Evolutionary conservation across 129 eudicot genomes (phyloP).

Genomic region (Lonicera japonica): DNA sequence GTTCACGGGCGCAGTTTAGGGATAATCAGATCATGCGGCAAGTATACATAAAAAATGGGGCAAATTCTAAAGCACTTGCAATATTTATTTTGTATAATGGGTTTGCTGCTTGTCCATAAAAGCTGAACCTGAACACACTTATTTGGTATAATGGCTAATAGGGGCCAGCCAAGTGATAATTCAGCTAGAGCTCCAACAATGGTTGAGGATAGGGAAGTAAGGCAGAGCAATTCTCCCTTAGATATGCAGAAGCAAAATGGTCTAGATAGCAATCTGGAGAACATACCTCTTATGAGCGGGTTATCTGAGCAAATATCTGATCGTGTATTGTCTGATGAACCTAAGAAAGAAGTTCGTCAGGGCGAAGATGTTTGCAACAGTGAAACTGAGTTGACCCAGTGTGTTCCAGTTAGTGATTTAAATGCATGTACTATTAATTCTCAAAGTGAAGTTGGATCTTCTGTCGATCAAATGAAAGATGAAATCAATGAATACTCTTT

Average conservation of each 20-base stretch:
- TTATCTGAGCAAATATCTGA: too few species aligned
- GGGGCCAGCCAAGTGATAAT: constrained; percentile 25
- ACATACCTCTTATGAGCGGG: too few species aligned
- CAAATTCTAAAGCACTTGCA: neutral
- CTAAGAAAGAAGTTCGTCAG: constrained; percentile 7
- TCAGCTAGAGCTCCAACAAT: constrained; percentile 24
- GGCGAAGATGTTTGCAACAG: constrained; percentile 10
- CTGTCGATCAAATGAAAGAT: constrained; percentile 4
- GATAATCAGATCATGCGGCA: too few species aligned
- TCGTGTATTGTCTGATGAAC: too few species aligned
- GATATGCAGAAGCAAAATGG: too few species aligned
- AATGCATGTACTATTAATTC: constrained; percentile 4
- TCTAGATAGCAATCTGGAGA: too few species aligned
- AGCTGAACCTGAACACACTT: neutral
- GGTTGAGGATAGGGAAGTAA: too few species aligned
- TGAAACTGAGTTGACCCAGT: constrained; percentile 1
- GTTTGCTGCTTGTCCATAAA: neutral
- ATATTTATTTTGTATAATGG: neutral
- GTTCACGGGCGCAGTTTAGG: too few species aligned
- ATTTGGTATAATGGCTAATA: constrained; percentile 17
- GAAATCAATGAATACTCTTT: neutral
- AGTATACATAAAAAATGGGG: too few species aligned
- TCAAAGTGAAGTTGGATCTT: neutral
- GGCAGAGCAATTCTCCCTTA: too few species aligned
- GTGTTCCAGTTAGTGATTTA: neutral